Evolutionary conservation across 2,329 filamentous ascomycete species (phyloP), one percentile per base, ranked within the genome.

Genomic region (Pyrenochaeta sp.): DNA sequence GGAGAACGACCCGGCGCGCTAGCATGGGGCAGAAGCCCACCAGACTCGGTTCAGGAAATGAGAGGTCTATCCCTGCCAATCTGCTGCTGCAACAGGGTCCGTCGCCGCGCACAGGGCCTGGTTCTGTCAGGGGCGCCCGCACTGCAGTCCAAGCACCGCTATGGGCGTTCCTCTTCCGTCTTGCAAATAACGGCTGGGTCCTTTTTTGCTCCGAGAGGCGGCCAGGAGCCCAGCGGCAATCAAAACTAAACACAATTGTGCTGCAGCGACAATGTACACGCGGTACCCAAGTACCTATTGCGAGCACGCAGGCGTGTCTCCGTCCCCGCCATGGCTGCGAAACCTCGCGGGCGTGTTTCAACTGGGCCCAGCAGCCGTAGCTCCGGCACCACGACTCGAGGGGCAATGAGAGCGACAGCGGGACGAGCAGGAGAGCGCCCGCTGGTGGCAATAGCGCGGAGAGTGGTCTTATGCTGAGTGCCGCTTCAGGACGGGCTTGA

Each of bases 31-130:
- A 55, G 27, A 48, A 56, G 53, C 61, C 56, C 58, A 62, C 59
- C 63, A 63, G 60, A 58, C 56, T 68, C 63, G 63, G 58, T 63
- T 67, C 55, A 60, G 55, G 61, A 68, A 66, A 68, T 68, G 64
- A 66, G 42, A 48, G 52, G 51, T 44, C 39, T 32, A 53, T 55
- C 58, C 61, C 55, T 68, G 63, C 61, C 56, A 59, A 59, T 63
- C 55, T 53, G 51, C 15, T 45, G 44, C 38, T 40, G 39, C 27
- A 44, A 44, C 53, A 61, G 61, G 53, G 55, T 51, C 50, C 45
- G 51, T 49, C 51, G 50, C 47, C 24, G 58, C 47, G 58, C 61
- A 64, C 60, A 57, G 63, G 31, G 53, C 60, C 58, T 55, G 48
- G 55, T 34, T 57, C 53, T 46, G 48, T 60, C 61, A 66, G 64